Conservation (phyloP, 2,329 filamentous ascomycete species). For the Fusarium secorum region DNA sequence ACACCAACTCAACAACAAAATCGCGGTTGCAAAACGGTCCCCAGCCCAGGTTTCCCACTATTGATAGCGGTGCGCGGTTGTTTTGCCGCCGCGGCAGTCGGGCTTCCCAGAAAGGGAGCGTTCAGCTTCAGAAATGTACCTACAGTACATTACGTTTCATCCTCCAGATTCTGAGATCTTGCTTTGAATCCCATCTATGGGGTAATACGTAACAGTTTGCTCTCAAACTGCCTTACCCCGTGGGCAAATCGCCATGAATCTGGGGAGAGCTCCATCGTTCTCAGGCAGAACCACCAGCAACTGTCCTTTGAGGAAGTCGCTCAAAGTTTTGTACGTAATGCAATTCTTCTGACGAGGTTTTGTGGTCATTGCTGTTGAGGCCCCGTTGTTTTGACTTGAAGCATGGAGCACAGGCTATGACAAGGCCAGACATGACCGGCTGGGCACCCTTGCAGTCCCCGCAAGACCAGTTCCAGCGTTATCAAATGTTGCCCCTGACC, state of each 20-base stretch:
- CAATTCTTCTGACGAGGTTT: constrained; percentile 17
- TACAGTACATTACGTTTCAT: not conserved
- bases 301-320: constrained; percentile 19
- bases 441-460: constrained; percentile 28
- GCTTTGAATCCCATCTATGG: constrained; percentile 31
- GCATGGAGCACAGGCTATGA: constrained; percentile 6
- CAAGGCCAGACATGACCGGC: constrained; percentile 39
- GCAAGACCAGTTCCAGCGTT: constrained; percentile 18
- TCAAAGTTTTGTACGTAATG: constrained; percentile 40
- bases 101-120: constrained; percentile 10
- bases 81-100: constrained; percentile 30
- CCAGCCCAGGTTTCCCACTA: not conserved
- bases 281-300: constrained; percentile 11
- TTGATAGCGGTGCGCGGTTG: constrained; percentile 24
- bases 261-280: constrained; percentile 38
- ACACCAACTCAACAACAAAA: constrained; percentile 1
- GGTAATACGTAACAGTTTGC: constrained; percentile 41
- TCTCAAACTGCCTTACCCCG: constrained; percentile 34
- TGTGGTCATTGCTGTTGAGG: constrained; percentile 20
- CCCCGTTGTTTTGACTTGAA: constrained; percentile 26
- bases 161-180: constrained; percentile 10
- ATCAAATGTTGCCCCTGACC: constrained; percentile 22
- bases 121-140: not conserved
- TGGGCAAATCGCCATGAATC: constrained; percentile 35
- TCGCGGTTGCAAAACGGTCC: not conserved